Conservation (phyloP, 1,139 yeast species). For the Suzukiozyma palmioleophila region DNA sequence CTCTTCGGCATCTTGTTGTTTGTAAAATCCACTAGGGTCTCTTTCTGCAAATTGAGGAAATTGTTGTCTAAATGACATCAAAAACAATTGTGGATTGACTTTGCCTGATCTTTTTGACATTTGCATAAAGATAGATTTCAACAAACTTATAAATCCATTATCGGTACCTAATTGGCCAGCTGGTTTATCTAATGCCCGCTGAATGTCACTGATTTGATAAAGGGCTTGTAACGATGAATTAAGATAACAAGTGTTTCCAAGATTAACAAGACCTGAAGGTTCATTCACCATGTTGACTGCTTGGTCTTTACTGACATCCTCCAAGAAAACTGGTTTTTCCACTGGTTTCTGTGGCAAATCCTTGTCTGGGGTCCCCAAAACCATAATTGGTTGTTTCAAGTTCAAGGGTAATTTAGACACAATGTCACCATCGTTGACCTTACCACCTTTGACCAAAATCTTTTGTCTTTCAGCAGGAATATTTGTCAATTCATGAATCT, state of each 20-base stretch:
- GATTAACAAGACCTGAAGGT: conserved; percentile 81
- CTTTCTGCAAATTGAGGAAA: conserved; percentile 90
- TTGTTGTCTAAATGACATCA: conserved; percentile 56
- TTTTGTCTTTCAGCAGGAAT: conserved; percentile 89
- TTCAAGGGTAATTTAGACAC: conserved; percentile 49
- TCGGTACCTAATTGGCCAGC: background rate
- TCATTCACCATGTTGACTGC: conserved; percentile 36
- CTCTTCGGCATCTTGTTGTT: conserved; percentile 98
- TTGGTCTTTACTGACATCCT: conserved; percentile 56
- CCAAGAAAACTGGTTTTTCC: conserved; percentile 56
- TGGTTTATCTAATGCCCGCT: conserved; percentile 22
- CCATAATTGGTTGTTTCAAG: conserved; percentile 71
- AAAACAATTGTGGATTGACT: conserved; percentile 59
- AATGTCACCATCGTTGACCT: conserved; percentile 61
- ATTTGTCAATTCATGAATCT: conserved; percentile 67
- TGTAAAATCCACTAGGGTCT: conserved; percentile 63
- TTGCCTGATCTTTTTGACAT: conserved; percentile 44
- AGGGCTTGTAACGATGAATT: conserved; percentile 86
- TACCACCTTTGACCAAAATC: conserved; percentile 85
- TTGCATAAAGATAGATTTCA: conserved; percentile 42
- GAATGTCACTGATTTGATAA: conserved; percentile 60
- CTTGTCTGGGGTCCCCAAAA: conserved; percentile 84
- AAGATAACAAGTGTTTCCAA: conserved; percentile 94
- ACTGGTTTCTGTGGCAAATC: conserved; percentile 59
- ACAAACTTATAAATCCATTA: conserved; percentile 16